Evolutionary conservation across 2,329 filamentous ascomycete genomes (phyloP), one percentile per base, ranked within the genome.

Genomic region (Colletotrichum limetticola): DNA sequence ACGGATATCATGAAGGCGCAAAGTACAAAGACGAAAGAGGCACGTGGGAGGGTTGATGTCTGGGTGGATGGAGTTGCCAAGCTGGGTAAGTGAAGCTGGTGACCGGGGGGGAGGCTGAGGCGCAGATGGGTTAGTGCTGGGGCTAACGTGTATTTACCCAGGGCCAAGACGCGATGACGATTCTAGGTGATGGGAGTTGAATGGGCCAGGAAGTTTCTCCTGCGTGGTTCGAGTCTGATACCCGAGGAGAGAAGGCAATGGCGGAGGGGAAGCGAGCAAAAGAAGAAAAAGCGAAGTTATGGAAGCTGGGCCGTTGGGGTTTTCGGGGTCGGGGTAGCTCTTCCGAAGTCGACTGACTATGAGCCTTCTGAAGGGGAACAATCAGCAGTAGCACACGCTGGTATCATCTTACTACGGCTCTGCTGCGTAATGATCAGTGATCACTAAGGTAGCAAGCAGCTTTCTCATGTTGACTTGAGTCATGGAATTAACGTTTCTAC

Each of bases 91-190:
- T 37, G n/a, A 49, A 24, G 58, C 26, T 49, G 57, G 32, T 22
- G 19, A 35, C 30, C 24, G 30, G 65, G 37, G 24, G 11, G 30
- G 26, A 62, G 56, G 22, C 11, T 49, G 24, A 14, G 55, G 42
- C 46, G 49, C 22, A 63, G 57, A 32, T 32, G 55, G 35, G 9
- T 52, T 37, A 56, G 24, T 42, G 52, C 26, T 22, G 32, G 26
- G 42, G 66, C 70, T 69, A 57, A 72, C 46, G 59, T 32, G 24
- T 32, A 64, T 35, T 59, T 49, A 52, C 19, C 24, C 59, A 68
- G 53, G 24, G 42, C 59, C 59, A 72, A 69, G 66, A 24, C 30
- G 26, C 53, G 46, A 69, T 55, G 59, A 69, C 35, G 42, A 55
- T 58, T 32, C 24, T 32, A 22, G n/a, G 22, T 12, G 16, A 28